phyloP scores from a whole-genome alignment of 2,329 filamentous ascomycete species.

The Calonectria pauciramosa region DNA sequence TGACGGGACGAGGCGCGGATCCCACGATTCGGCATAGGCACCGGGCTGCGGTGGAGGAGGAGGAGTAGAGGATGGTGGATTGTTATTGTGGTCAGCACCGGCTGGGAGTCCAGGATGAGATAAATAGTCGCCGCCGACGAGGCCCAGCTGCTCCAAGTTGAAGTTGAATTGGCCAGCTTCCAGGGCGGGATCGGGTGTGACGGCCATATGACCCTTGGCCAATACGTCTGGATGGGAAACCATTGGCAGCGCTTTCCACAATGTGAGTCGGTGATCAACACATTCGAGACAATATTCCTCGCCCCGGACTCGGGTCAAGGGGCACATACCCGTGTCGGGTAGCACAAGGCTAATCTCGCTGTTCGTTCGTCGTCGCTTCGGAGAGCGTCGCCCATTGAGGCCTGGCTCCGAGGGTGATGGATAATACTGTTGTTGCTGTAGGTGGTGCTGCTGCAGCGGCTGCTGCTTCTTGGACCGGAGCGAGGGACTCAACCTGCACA shows the following conservation, averaged over 20 bases:
- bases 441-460: slow-evolving; percentile 47
- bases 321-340: slow-evolving; percentile 54
- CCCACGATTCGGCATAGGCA: slow-evolving; percentile 44
- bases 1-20: slow-evolving; percentile 32
- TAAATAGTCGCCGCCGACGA: slow-evolving; percentile 49
- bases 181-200: slow-evolving; percentile 48
- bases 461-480: slow-evolving; percentile 54
- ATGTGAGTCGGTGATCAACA: slow-evolving; percentile 42
- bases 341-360: slow-evolving; percentile 50
- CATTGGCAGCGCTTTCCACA: slow-evolving; percentile 46
- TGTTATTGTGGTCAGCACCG: slow-evolving; percentile 16
- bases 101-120: slow-evolving; percentile 44
- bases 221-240: slow-evolving; percentile 41
- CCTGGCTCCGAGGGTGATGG: slow-evolving; percentile 20
- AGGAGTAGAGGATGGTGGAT: neutral
- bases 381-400: slow-evolving; percentile 48
- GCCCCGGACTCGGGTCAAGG: slow-evolving; percentile 5
- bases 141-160: slow-evolving; percentile 50
- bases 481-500: slow-evolving; percentile 61
- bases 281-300: slow-evolving; percentile 32
- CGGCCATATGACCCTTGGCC: slow-evolving; percentile 44
- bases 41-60: neutral
- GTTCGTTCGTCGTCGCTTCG: slow-evolving; percentile 54
- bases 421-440: slow-evolving; percentile 26
- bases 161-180: slow-evolving; percentile 53